A percentile compares a stretch with the other conserved stretches of the same genome.
phyloP scores from a whole-genome alignment of 2,329 filamentous ascomycete species.

The Colletotrichum filicis region DNA sequence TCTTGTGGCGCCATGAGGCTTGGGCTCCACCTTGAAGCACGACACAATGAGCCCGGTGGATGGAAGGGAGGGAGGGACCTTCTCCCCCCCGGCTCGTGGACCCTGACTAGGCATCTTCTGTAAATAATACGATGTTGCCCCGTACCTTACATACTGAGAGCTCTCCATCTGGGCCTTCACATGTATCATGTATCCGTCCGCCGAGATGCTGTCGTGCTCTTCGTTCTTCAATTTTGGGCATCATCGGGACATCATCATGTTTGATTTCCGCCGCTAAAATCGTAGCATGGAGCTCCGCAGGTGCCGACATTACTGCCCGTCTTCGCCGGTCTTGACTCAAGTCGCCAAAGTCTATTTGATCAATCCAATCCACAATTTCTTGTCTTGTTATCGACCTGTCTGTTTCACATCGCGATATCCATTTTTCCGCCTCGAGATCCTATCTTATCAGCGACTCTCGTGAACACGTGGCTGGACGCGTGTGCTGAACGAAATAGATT shows the following conservation, averaged over 20 bases:
- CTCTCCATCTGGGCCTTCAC: not conserved
- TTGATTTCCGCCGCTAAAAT: not conserved
- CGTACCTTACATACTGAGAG: not conserved
- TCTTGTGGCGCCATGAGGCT: slow-evolving; percentile 27
- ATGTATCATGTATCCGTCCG: not conserved
- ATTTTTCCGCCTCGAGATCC: slow-evolving; percentile 11
- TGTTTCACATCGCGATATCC: slow-evolving; percentile 23
- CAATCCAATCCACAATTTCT: slow-evolving; percentile 19
- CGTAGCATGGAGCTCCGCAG: not conserved
- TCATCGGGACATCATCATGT: not conserved
- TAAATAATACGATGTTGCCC: slow-evolving; percentile 17
- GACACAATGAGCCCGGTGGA: not conserved
- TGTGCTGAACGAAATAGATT: slow-evolving; percentile 16
- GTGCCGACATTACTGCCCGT: not conserved
- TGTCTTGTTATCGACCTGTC: not conserved
- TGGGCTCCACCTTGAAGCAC: not conserved
- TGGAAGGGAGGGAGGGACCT: slow-evolving; percentile 9
- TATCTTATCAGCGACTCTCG: not conserved
- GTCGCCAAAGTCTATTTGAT: slow-evolving; percentile 25
- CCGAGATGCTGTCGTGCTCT: not conserved
- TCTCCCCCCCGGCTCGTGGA: slow-evolving; percentile 8
- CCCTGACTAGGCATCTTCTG: not conserved
- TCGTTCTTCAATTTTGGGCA: not conserved
- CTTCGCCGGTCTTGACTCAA: slow-evolving; percentile 23
- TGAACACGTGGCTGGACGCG: slow-evolving; percentile 31